Percentiles rank a stretch among this genome's conserved stretches.
phyloP scores from a whole-genome alignment of 139 green algal species.

The Eudorina sp. region DNA sequence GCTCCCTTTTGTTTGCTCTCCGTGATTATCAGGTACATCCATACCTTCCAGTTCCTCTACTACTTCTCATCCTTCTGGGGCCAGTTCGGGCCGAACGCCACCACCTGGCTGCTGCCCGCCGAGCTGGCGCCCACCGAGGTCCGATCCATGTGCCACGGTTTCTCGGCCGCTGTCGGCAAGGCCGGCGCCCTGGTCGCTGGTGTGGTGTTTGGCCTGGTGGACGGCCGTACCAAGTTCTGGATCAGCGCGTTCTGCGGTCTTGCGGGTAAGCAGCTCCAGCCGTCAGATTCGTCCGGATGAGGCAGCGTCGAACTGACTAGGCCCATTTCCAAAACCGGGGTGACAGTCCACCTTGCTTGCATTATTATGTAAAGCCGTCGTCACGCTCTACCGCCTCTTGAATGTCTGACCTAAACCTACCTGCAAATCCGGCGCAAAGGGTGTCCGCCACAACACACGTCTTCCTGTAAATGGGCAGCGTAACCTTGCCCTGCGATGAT shows the following conservation, averaged over 20 bases:
- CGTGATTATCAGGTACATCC: slow-evolving; percentile 15
- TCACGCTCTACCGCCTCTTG: no score
- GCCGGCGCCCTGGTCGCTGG: slow-evolving; percentile 58
- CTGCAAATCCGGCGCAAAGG: no score
- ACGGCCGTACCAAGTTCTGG: slow-evolving; percentile 40
- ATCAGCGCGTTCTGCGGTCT: slow-evolving; percentile 51
- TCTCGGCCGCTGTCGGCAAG: slow-evolving; percentile 61
- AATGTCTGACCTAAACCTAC: no score
- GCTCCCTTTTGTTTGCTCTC: no score
- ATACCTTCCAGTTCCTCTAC: slow-evolving; percentile 83
- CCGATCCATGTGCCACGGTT: slow-evolving; percentile 59
- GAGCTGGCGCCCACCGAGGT: slow-evolving; percentile 48
- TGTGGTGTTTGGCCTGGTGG: slow-evolving; percentile 45
- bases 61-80: slow-evolving; percentile 86
- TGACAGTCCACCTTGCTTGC: no score
- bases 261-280: slow-evolving; percentile 4
- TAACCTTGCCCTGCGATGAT: no score
- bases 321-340: no score
- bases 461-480: no score
- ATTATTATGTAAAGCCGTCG: no score
- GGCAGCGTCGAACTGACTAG: background rate
- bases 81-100: slow-evolving; percentile 57
- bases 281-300: no score
- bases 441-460: no score
- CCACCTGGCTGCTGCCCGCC: slow-evolving; percentile 48